phyloP scores from a whole-genome alignment of 345 rosid genomes.

The Kernera saxatilis region DNA sequence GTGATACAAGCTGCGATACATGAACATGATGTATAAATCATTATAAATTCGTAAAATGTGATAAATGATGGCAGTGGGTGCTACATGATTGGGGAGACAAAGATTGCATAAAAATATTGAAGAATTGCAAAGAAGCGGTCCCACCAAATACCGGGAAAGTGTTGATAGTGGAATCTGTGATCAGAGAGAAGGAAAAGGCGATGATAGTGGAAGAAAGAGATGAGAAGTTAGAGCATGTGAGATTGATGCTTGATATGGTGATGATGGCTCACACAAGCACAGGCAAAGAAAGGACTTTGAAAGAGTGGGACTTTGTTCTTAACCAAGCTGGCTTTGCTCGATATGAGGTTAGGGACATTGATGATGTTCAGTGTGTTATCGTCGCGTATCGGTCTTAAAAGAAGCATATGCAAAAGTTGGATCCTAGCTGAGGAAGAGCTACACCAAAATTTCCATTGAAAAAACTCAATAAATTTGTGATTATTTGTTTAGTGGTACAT shows the following conservation, averaged over 20 bases:
- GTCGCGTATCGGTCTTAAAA: constrained; percentile 39
- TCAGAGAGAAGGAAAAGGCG: constrained; percentile 28
- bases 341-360: constrained; percentile 35
- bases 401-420: background rate
- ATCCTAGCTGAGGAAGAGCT: background rate
- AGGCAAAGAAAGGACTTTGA: constrained; percentile 59
- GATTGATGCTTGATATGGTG: constrained; percentile 61
- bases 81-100: constrained; percentile 71
- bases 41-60: too few relatives aligned
- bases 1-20: too few relatives aligned
- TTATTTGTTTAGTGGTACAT: background rate
- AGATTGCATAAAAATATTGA: constrained; percentile 56
- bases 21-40: too few relatives aligned
- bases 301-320: constrained; percentile 65
- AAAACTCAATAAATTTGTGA: background rate
- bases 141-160: constrained; percentile 50
- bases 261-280: constrained; percentile 64
- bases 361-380: constrained; percentile 42
- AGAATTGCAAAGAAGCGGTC: constrained; percentile 60
- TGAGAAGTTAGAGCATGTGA: constrained; percentile 36
- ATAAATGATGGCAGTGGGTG: constrained; percentile 40
- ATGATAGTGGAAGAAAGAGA: constrained; percentile 18
- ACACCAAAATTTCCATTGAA: background rate
- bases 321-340: constrained; percentile 49
- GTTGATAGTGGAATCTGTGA: constrained; percentile 50